Evolutionary conservation across 305 asterid genomes (phyloP), one percentile per base, ranked within the genome.

Genomic region (Striga hermonthica): DNA sequence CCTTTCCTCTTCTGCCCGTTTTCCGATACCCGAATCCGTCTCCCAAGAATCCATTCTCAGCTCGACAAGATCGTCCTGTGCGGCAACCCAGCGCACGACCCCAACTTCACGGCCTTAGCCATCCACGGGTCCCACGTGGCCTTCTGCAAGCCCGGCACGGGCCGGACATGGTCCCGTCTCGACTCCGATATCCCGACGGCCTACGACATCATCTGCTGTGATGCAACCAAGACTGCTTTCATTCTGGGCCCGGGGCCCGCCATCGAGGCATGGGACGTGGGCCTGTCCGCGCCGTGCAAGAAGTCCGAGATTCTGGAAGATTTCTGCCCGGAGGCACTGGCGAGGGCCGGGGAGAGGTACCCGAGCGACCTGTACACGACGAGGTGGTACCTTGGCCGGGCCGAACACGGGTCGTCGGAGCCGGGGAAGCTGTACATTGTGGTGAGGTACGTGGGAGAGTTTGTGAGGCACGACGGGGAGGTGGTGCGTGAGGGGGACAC

Each of bases 401-500:
- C n/a, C n/a, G n/a, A n/a, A n/a, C n/a, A n/a, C n/a, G n/a, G n/a
- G n/a, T n/a, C n/a, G n/a, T 60, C 68, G 0, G 7, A 8, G 0
- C 15, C 11, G 0, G 65, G 62, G 3, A 40, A 59, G 38, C 14
- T 72, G 8, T 44, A 28, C 28, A 13, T 61, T 4, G 65, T 62
- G 1, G 81, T 58, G 43, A 68, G 86, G 62, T 68, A 62, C 54
- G 50, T 78, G 0, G 81, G 78, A 0, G 77, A 78, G 16, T 81
- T 67, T 15, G 83, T 81, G 4, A 69, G 72, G 67, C 5, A 31
- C 34, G 71, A 75, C 11, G 79, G 81, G 7, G 45, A 47, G 40
- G 77, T 69, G 0, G 76, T 69, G n/a, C 7, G 11, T 12, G 77
- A 79, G 9, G 83, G 37, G 5, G 80, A 76, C 14, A 50, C 73